phyloP scores from a whole-genome alignment of 2,329 filamentous ascomycete species.

The Beauveria australis region DNA sequence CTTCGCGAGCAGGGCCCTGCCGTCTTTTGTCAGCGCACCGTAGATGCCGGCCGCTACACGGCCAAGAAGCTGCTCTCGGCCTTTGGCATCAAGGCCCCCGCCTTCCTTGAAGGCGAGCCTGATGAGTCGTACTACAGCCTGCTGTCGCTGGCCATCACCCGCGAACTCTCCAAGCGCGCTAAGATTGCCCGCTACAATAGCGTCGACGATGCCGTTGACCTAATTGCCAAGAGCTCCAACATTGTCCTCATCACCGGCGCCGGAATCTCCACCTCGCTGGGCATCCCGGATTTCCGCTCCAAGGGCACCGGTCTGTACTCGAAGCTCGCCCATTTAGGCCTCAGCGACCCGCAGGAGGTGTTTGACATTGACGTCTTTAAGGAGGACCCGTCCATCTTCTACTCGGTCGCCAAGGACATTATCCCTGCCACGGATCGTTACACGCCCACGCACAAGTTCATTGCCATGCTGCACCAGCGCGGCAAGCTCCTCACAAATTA shows the following conservation, averaged over 20 bases:
- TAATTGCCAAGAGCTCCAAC: conserved; percentile 68
- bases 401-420: conserved; percentile 84
- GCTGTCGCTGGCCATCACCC: conserved; percentile 66
- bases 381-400: conserved; percentile 83
- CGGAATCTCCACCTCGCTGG: conserved; percentile 91
- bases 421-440: conserved; percentile 71
- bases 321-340: conserved; percentile 68
- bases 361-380: conserved; percentile 87
- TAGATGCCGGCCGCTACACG: conserved; percentile 60
- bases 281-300: conserved; percentile 94
- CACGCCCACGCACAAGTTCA: conserved; percentile 91
- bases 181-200: conserved; percentile 77
- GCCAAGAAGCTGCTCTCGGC: conserved; percentile 80
- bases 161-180: conserved; percentile 72
- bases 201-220: conserved; percentile 73
- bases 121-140: conserved; percentile 70
- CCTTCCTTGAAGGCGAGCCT: conserved; percentile 57
- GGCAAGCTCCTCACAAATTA: conserved; percentile 92
- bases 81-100: conserved; percentile 68
- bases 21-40: conserved; percentile 65
- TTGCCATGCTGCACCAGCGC: conserved; percentile 78
- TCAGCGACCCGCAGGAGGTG: conserved; percentile 83
- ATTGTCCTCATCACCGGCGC: conserved; percentile 93
- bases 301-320: conserved; percentile 89
- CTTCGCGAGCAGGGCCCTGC: conserved; percentile 70